These are phyloP conservation scores for Epicoccum sorghinum DNA, from an alignment of 2,329 filamentous ascomycete genomes.

Conservation along the genomic window DNA sequence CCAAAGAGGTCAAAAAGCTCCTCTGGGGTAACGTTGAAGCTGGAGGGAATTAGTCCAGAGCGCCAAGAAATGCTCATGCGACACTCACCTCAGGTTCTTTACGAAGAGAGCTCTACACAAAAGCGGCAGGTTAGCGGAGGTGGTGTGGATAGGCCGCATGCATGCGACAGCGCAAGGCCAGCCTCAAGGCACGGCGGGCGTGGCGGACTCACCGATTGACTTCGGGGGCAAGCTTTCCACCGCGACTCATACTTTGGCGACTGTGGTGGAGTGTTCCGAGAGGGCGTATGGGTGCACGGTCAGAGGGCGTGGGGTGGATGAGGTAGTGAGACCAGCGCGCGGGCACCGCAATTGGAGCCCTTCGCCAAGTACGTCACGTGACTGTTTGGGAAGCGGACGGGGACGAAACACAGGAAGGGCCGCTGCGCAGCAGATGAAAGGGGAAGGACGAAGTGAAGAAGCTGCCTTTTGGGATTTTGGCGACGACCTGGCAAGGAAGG, in stretches of 20 bases:
- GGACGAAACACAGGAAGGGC: neutral
- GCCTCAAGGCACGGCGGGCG: conserved; percentile 10
- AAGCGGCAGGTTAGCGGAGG: conserved; percentile 38
- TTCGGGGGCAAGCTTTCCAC: conserved; percentile 97
- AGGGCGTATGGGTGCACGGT: conserved; percentile 29
- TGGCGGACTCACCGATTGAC: conserved; percentile 82
- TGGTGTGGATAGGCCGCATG: conserved; percentile 33
- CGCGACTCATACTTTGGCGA: conserved; percentile 84
- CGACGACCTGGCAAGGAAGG: no score
- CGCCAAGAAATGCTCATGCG: neutral
- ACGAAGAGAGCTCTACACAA: conserved; percentile 91
- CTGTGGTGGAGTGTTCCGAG: conserved; percentile 24
- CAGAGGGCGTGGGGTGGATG: conserved; percentile 16
- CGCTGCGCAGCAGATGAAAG: no score
- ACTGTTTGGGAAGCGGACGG: neutral
- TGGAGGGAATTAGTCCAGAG: conserved; percentile 46
- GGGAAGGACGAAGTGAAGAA: no score
- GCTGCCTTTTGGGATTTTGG: no score
- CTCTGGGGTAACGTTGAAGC: conserved; percentile 98
- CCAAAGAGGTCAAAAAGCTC: conserved; percentile 99
- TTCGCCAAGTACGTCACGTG: no score
- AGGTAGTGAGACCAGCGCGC: conserved; percentile 11
- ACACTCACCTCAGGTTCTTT: conserved; percentile 90
- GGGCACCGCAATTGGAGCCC: conserved; percentile 5
- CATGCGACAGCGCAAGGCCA: conserved; percentile 20